These are phyloP conservation scores for Aspergillus ruber DNA, from an alignment of 2,329 filamentous ascomycete genomes.

Conservation along the genomic window DNA sequence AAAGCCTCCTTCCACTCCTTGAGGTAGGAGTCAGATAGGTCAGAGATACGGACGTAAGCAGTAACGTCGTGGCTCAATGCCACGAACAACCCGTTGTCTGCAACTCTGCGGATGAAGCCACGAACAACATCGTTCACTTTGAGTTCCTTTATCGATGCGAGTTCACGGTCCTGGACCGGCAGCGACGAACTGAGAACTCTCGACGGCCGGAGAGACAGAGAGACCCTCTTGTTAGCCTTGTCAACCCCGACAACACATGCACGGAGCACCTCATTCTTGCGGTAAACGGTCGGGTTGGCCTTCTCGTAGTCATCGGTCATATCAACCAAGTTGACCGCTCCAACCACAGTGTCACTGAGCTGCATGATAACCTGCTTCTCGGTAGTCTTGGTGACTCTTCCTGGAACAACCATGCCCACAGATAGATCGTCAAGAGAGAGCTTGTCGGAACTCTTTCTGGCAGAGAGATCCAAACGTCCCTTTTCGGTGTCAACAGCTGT, in stretches of 20 bases:
- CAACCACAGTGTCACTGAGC: slow-evolving; percentile 72
- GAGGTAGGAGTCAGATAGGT: slow-evolving; percentile 82
- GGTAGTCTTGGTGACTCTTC: slow-evolving; percentile 75
- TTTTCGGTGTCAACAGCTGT: slow-evolving; percentile 65
- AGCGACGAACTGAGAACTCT: slow-evolving; percentile 82
- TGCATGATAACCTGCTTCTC: slow-evolving; percentile 81
- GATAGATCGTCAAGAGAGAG: slow-evolving; percentile 67
- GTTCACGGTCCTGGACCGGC: slow-evolving; percentile 72
- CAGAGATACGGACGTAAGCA: slow-evolving; percentile 75
- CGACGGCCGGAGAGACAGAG: slow-evolving; percentile 76
- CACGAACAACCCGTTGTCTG: slow-evolving; percentile 84
- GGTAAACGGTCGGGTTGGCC: slow-evolving; percentile 66
- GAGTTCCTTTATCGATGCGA: slow-evolving; percentile 64
- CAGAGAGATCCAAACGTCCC: slow-evolving; percentile 77
- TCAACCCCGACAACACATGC: slow-evolving; percentile 82
- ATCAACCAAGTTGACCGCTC: slow-evolving; percentile 74
- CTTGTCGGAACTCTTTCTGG: slow-evolving; percentile 56
- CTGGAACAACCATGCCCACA: slow-evolving; percentile 73
- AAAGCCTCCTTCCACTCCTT: slow-evolving; percentile 95
- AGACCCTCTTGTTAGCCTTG: slow-evolving; percentile 72
- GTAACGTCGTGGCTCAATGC: slow-evolving; percentile 73
- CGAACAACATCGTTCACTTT: slow-evolving; percentile 72
- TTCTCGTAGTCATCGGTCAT: slow-evolving; percentile 80
- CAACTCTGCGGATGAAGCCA: slow-evolving; percentile 85
- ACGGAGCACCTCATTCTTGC: slow-evolving; percentile 78